A percentile compares a stretch with the other conserved stretches of the same genome.
Evolutionary conservation across 2,329 filamentous ascomycete genomes (phyloP).

Genomic region (Beauveria pseudobassiana): DNA sequence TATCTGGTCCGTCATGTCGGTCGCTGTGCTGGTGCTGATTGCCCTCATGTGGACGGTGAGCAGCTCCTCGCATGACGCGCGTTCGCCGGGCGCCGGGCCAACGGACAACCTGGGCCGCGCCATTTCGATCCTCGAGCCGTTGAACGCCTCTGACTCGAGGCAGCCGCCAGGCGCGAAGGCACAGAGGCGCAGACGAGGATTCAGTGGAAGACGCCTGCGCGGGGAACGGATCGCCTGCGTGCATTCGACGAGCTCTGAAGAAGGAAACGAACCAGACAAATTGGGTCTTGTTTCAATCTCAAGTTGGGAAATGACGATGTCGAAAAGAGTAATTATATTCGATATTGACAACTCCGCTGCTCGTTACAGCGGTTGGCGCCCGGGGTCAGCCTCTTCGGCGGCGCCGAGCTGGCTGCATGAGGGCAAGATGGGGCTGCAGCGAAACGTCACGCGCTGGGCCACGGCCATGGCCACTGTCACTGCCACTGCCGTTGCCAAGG

Average conservation of each 20-base stretch:
- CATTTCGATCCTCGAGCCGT: constrained; percentile 11
- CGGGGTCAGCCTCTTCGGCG: neutral
- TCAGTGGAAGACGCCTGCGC: constrained; percentile 20
- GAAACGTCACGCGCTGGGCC: constrained; percentile 1
- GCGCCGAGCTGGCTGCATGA: neutral
- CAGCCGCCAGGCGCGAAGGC: constrained; percentile 14
- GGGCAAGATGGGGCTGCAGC: neutral
- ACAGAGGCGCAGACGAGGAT: constrained; percentile 17
- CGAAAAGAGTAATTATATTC: neutral
- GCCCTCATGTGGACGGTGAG: constrained; percentile 31
- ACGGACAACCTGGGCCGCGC: neutral
- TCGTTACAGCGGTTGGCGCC: neutral
- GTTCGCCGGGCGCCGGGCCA: neutral
- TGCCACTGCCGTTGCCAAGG: neutral
- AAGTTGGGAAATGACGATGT: neutral
- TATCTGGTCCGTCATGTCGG: constrained; percentile 53
- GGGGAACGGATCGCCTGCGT: constrained; percentile 31
- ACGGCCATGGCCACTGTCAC: neutral
- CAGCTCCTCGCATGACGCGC: neutral
- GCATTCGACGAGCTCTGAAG: constrained; percentile 40
- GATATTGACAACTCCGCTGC: neutral
- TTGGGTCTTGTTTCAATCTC: neutral
- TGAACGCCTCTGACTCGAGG: constrained; percentile 12
- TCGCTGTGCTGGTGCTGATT: constrained; percentile 39
- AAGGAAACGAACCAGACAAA: neutral